Evolutionary conservation across 2,329 filamentous ascomycete species (phyloP).

Genomic region (Phyllosticta citriasiana): DNA sequence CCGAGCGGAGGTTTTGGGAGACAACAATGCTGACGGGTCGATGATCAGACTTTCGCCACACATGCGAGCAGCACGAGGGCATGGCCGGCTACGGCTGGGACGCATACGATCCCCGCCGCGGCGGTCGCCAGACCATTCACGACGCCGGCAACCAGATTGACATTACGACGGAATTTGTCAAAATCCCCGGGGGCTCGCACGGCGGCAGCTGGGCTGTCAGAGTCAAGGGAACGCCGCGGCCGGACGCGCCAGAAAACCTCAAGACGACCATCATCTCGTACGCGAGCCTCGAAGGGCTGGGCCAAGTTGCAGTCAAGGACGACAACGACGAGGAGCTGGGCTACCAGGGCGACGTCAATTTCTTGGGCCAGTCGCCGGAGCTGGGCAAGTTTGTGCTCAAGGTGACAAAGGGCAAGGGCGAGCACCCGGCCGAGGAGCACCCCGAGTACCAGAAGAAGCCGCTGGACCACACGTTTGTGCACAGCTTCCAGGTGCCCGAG

Average conservation of each 20-base stretch:
- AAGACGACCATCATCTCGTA: slow-evolving; percentile 78
- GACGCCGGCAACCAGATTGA: slow-evolving; percentile 83
- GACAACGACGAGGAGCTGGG: slow-evolving; percentile 42
- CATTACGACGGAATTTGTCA: slow-evolving; percentile 87
- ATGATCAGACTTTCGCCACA: slow-evolving; percentile 68
- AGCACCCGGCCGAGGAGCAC: slow-evolving; percentile 47
- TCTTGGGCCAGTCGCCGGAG: slow-evolving; percentile 59
- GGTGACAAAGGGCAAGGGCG: slow-evolving; percentile 63
- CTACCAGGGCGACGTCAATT: slow-evolving; percentile 51
- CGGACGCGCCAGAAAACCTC: slow-evolving; percentile 54
- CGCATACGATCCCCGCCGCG: slow-evolving; percentile 81
- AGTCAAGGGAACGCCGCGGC: slow-evolving; percentile 69
- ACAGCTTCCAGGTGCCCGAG: slow-evolving; percentile 56
- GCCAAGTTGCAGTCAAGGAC: slow-evolving; percentile 51
- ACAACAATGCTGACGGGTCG: slow-evolving; percentile 13
- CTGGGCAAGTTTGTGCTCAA: slow-evolving; percentile 73
- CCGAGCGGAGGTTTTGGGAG: background rate
- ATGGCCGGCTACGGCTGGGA: slow-evolving; percentile 98
- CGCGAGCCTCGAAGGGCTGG: slow-evolving; percentile 66
- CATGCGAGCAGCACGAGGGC: slow-evolving; percentile 81
- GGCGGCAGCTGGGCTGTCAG: slow-evolving; percentile 89
- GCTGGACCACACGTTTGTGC: slow-evolving; percentile 64
- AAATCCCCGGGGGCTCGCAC: slow-evolving; percentile 73
- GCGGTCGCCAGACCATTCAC: slow-evolving; percentile 82
- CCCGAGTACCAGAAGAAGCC: slow-evolving; percentile 58